Evolutionary conservation across 108 stramenopile genomes (phyloP), one percentile per base, ranked within the genome.

Genomic region (Thalassiosira profunda): DNA sequence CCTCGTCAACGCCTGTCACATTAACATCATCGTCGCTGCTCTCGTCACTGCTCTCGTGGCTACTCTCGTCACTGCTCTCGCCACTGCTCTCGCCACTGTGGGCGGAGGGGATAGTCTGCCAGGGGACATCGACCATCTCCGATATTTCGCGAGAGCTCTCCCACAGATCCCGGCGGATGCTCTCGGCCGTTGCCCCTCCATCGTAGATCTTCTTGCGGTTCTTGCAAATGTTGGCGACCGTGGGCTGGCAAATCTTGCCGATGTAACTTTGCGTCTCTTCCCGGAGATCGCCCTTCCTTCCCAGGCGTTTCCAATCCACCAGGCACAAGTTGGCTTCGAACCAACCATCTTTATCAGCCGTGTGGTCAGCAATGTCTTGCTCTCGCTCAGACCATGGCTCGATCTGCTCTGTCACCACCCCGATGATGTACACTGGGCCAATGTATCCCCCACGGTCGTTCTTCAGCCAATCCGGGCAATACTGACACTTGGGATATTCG

Each of bases 361-460:
- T 48, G 17, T 38, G 26, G 0, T 44, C 49, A n/a, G 40, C 10
- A 17, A 66, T 37, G 3, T 66, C 23, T 11, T 14, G 7, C 38
- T 66, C 65, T 40, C 55, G 53, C 1, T 14, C 51, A 14, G 65
- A 66, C 23, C 36, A 40, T 10, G 65, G 65, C 49, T 37, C 21
- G 28, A 66, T 37, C 21, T 66, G 53, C 34, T 37, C 44, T 33
- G 65, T 66, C 1, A 66, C 49, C 3, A 66, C 28, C 8, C 64
- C 64, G 11, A 65, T 65, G 4, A 53, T 40, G 35, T 65, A 65
- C 1, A 65, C 64, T 14, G 64, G 64, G 1, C 64, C 64, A 14
- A 65, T 64, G 35, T 64, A 64, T 30, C 20, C 21, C 9, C 35
- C 34, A 20, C 9, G 24, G 1, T 38, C 63, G 0, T 21, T 0